Evolutionary conservation across 1,284 basidiomycete species (phyloP), one percentile per base, ranked within the genome.

Genomic region (Leccinum glutinopallens): DNA sequence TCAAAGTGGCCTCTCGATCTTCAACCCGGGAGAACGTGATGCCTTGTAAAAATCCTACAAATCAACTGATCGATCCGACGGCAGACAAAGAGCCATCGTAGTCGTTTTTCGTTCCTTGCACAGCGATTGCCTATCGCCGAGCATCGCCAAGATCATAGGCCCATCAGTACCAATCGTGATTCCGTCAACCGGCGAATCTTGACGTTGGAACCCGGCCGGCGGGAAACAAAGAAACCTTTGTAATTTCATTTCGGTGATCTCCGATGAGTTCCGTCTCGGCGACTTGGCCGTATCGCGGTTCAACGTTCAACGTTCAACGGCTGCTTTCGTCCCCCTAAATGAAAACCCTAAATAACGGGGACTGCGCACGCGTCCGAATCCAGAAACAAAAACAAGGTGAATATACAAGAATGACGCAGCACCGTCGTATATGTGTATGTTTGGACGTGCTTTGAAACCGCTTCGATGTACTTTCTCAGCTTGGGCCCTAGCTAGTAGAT

Each of bases 401-500:
- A n/a, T n/a, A n/a, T n/a, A n/a, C n/a, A n/a, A n/a, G n/a, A n/a
- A n/a, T n/a, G n/a, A n/a, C n/a, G 25, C 25, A 29, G 25, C 25
- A 29, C 25, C 25, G 25, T 29, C 25, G 25, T 29, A 29, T 29
- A 29, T 29, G 25, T 29, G 25, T 29, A 29, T 29, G 25, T 29
- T 29, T 29, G 25, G 25, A 29, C 25, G 25, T 29, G 25, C 25
- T 29, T 29, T 29, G 25, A 29, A 29, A 29, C 25, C 25, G 25
- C 25, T 29, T 29, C 25, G 25, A 29, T 29, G 25, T 29, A 29
- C 25, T 29, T 29, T 29, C 25, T 29, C 25, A 29, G 25, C 25
- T 29, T 29, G 25, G 25, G 25, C 25, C 25, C 25, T 29, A 29
- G 25, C n/a, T n/a, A n/a, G n/a, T 95, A 78, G 93, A 95, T 73